phyloP scores from a whole-genome alignment of 2,329 filamentous ascomycete genomes.

The Diaporthe ilicicola region DNA sequence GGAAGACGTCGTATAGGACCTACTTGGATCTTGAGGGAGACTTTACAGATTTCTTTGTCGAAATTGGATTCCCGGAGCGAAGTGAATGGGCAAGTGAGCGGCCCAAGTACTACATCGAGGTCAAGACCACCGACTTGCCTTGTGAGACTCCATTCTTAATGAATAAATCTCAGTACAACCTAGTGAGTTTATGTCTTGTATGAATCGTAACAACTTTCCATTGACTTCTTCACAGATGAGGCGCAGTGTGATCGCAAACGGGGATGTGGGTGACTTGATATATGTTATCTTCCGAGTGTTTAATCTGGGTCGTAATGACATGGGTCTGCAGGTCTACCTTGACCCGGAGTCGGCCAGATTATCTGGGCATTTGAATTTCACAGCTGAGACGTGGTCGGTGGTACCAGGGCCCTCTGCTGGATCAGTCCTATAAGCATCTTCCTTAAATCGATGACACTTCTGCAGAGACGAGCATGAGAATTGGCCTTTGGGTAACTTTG shows the following conservation, averaged over 20 bases:
- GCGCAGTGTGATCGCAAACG: constrained; percentile 24
- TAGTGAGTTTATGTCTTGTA: constrained; percentile 43
- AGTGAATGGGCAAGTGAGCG: constrained; percentile 39
- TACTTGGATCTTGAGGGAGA: constrained; percentile 50
- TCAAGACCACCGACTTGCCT: constrained; percentile 55
- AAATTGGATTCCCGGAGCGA: constrained; percentile 43
- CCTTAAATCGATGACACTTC: too few relatives aligned
- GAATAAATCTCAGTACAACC: constrained; percentile 53
- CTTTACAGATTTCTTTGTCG: constrained; percentile 46
- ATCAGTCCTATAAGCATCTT: too few relatives aligned
- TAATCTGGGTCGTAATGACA: constrained; percentile 41
- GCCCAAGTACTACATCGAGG: constrained; percentile 58
- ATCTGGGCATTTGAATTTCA: constrained; percentile 38
- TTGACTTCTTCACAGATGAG: constrained; percentile 37
- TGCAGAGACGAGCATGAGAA: too few relatives aligned
- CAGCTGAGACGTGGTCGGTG: constrained; percentile 37
- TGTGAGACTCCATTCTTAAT: constrained; percentile 55
- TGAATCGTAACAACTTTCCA: constrained; percentile 9
- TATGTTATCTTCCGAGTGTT: constrained; percentile 54
- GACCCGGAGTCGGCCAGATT: constrained; percentile 45
- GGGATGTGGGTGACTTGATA: constrained; percentile 36
- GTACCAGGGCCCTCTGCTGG: background rate
- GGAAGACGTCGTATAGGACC: constrained; percentile 56
- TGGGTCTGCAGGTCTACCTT: constrained; percentile 49
- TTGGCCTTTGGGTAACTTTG: too few relatives aligned